Evolutionary conservation across 805 yeast genomes (phyloP).

Genomic region (Teunomyces pallodes): DNA sequence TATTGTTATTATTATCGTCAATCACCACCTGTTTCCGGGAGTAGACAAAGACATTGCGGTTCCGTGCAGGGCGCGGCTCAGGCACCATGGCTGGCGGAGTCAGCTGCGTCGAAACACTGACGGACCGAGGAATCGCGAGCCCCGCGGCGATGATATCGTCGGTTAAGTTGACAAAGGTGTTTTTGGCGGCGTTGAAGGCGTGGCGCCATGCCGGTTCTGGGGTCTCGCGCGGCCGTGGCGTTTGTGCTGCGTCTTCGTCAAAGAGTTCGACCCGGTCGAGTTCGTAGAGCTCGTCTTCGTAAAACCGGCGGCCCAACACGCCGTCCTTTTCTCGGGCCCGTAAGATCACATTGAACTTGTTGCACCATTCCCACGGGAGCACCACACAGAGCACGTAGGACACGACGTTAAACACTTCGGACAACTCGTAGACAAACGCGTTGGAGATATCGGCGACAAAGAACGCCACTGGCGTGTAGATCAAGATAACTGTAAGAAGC

Average conservation of each 20-base stretch:
- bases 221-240: background rate
- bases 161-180: conserved; percentile 43
- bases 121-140: conserved; percentile 55
- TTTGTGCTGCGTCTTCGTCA: conserved; percentile 24
- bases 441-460: conserved; percentile 76
- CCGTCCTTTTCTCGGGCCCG: conserved; percentile 65
- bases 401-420: conserved; percentile 71
- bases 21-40: conserved; percentile 36
- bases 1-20: conserved; percentile 10
- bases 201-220: conserved; percentile 2
- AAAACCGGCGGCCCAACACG: conserved; percentile 69
- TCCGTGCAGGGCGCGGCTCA: conserved; percentile 4
- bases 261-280: conserved; percentile 39
- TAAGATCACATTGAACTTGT: conserved; percentile 56
- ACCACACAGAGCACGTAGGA: conserved; percentile 71
- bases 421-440: conserved; percentile 69
- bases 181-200: conserved; percentile 24
- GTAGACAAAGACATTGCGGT: conserved; percentile 37
- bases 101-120: conserved; percentile 28
- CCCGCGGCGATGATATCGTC: conserved; percentile 57
- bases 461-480: conserved; percentile 62
- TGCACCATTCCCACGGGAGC: conserved; percentile 85
- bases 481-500: conserved; percentile 50
- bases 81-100: background rate
- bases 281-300: conserved; percentile 60